These are phyloP conservation scores for Penicillium longicatenatum DNA, from an alignment of 495 filamentous ascomycete species.

Conservation along the genomic window DNA sequence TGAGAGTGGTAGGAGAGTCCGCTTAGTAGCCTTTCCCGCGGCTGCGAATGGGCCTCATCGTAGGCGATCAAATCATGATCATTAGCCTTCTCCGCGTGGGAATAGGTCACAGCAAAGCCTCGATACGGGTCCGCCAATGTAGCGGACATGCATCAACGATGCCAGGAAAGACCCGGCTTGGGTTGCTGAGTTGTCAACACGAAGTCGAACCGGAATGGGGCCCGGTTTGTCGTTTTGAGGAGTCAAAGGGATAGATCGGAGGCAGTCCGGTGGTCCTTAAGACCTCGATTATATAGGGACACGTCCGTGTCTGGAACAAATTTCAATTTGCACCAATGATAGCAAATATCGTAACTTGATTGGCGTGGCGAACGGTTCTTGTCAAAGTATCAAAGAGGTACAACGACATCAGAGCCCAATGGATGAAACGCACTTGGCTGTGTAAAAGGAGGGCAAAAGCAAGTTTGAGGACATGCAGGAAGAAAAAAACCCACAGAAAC, in stretches of 20 bases:
- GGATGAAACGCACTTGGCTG: not conserved
- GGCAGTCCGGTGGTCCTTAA: constrained; percentile 3
- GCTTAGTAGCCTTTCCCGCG: constrained; percentile 31
- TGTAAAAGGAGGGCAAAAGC: not conserved
- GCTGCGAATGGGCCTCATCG: constrained; percentile 30
- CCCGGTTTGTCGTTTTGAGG: constrained; percentile 5
- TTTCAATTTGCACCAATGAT: constrained; percentile 5
- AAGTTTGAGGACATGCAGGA: not conserved
- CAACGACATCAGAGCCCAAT: not conserved
- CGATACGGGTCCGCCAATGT: constrained; percentile 46
- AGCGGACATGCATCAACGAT: constrained; percentile 45
- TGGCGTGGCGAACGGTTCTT: not conserved
- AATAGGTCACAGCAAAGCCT: constrained; percentile 42
- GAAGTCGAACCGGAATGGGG: constrained; percentile 1
- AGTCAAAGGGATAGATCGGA: not conserved
- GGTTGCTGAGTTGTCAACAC: constrained; percentile 10
- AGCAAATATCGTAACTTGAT: not conserved
- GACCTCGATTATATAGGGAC: not conserved
- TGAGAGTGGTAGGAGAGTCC: constrained; percentile 33
- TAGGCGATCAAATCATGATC: constrained; percentile 37
- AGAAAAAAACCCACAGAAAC: not conserved
- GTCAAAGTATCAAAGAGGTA: constrained; percentile 9
- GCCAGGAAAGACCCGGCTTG: constrained; percentile 43
- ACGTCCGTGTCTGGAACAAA: constrained; percentile 1
- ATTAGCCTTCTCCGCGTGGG: constrained; percentile 23